phyloP scores from a whole-genome alignment of 768 basidiomycete species.

The Mrakia blollopis region DNA sequence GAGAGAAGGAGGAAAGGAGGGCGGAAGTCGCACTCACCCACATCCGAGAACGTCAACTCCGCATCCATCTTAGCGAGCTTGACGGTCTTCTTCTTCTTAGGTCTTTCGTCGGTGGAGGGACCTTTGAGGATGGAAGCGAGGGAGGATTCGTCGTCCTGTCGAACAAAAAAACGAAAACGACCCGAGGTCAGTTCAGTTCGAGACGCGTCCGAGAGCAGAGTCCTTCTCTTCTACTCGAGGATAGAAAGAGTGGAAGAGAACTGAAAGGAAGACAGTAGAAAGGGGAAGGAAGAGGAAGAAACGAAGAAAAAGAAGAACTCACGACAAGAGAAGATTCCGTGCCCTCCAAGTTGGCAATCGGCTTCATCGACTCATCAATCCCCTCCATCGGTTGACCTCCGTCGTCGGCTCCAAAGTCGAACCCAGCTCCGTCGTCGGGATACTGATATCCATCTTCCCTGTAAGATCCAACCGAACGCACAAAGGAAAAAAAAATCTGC shows the following conservation, averaged over 20 bases:
- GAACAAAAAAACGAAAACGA: neutral
- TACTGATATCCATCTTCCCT: neutral
- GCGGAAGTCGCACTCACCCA: neutral
- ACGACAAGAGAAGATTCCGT: neutral
- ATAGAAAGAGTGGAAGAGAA: neutral
- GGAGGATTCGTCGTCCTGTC: slow-evolving; percentile 3
- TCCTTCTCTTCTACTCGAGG: too few relatives aligned
- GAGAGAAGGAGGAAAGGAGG: neutral
- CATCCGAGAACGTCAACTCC: slow-evolving; percentile 18
- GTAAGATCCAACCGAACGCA: neutral
- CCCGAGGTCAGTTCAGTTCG: neutral
- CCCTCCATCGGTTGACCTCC: neutral
- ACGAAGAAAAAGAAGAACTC: neutral
- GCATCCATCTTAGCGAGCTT: slow-evolving; percentile 20
- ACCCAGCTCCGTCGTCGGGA: slow-evolving; percentile 1
- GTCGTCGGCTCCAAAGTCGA: neutral
- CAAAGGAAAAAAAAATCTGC: neutral
- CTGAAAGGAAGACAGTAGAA: neutral
- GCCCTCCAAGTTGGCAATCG: neutral
- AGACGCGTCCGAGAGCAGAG: too few relatives aligned
- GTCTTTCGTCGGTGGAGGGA: neutral
- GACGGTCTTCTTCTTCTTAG: slow-evolving; percentile 22
- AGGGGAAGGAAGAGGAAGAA: neutral
- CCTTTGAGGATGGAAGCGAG: neutral
- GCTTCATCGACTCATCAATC: neutral